Base-by-base conservation (phyloP, 2,329 filamentous ascomycete genomes). In the Colletotrichum orbiculare region DNA sequence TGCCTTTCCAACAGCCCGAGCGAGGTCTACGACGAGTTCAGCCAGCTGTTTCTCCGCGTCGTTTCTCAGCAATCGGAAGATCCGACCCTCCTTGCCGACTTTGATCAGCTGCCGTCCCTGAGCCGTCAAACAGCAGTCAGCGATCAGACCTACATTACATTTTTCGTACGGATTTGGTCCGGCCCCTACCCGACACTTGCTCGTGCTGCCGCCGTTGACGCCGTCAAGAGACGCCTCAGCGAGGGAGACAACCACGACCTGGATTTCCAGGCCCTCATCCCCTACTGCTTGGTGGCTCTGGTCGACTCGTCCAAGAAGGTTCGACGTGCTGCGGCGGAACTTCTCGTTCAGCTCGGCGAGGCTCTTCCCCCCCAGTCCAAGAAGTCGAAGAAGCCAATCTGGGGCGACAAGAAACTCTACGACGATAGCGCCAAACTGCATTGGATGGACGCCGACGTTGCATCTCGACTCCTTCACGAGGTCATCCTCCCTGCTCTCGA, bases 221-320 rank as follows among this genome's bases (percentile, higher is more conserved):
- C 88, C 72, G 85, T 88, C 12, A 87, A 88, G 64, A 81, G 81
- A 37, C 81, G 83, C 34, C 75, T 93, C 15, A 85, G 86, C 57
- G 76, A 78, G 9, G 77, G 78, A 12, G 82, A 85, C 63, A 81
- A 80, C 58, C 75, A 73, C 25, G 79, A 80, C 17, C 73, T 86
- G 8, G 91, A 97, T 73, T 83, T 94, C 53, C 95, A 98, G 74
- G 86, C 88, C 10, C 75, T 97, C 15, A 74, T 97, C n/a, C 95
- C 95, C 2, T 97, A 97, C 77, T 82, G 90, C 38, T 79, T 97
- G 49, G 82, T 86, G 42, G 91, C 91, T 25, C 84, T 98, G 15
- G 83, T 87, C 33, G 95, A 98, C 74, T 79, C 88, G 6, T 92
- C 92, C 1, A 89, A 90, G 67, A 88, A 88, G 67, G 90, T 97